These are phyloP conservation scores for Ampelomyces quisqualis DNA, from an alignment of 2,329 filamentous ascomycete genomes.

Conservation along the genomic window DNA sequence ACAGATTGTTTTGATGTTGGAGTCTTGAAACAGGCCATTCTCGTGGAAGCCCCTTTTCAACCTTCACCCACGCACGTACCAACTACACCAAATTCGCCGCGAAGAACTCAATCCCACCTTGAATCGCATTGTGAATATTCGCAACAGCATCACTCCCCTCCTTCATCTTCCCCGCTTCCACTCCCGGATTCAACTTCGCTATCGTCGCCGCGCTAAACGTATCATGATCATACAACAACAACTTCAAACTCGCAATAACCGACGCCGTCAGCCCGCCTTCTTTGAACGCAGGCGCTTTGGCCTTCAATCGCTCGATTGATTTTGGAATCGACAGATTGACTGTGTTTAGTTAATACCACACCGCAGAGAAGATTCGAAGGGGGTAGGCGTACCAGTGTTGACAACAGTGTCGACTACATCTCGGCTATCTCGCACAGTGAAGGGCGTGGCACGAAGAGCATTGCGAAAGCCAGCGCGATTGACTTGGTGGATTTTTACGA, in stretches of 20 bases:
- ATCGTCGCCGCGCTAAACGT: slow-evolving; percentile 17
- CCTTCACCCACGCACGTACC: too few species aligned
- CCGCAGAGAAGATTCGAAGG: not conserved
- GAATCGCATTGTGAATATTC: slow-evolving; percentile 22
- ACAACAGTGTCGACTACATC: slow-evolving; percentile 13
- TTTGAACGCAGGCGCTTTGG: slow-evolving; percentile 14
- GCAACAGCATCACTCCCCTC: slow-evolving; percentile 13
- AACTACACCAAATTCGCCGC: not conserved
- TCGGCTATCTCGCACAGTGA: slow-evolving; percentile 7
- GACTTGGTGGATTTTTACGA: slow-evolving; percentile 20
- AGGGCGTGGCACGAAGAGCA: slow-evolving; percentile 12
- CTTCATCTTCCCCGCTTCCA: slow-evolving; percentile 9
- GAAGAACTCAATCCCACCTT: slow-evolving; percentile 12
- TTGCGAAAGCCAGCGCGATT: slow-evolving; percentile 19
- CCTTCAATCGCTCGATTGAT: slow-evolving; percentile 10
- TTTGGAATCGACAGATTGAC: slow-evolving; percentile 17
- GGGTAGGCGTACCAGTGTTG: slow-evolving; percentile 7
- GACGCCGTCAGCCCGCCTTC: slow-evolving; percentile 6
- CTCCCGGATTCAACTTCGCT: slow-evolving; percentile 9
- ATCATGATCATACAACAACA: slow-evolving; percentile 21
- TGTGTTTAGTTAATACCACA: not conserved
- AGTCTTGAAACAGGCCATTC: too few species aligned
- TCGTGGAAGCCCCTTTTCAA: too few species aligned
- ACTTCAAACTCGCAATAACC: slow-evolving; percentile 16
- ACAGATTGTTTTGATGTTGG: too few species aligned